Percentiles rank a stretch among this genome's conserved stretches.
Conservation (phyloP, 2,329 filamentous ascomycete species). For the Sclerotinia spermophila region DNA sequence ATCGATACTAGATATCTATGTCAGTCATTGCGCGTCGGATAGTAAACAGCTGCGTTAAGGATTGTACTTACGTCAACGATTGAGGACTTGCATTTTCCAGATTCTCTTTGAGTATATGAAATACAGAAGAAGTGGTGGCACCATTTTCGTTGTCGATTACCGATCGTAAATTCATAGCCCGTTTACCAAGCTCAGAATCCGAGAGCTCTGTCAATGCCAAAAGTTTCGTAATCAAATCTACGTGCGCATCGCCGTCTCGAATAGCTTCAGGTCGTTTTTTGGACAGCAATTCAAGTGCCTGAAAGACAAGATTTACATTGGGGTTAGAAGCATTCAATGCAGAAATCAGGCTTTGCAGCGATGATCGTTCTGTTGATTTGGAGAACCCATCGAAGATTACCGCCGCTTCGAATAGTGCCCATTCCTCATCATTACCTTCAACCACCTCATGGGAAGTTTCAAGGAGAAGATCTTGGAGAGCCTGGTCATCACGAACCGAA, state of each 20-base stretch:
- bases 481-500: constrained; percentile 40
- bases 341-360: constrained; percentile 36
- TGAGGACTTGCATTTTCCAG: constrained; percentile 48
- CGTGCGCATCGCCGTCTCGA: constrained; percentile 46
- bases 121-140: constrained; percentile 39
- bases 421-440: constrained; percentile 37
- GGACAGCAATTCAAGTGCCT: constrained; percentile 48
- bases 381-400: constrained; percentile 39
- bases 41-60: neutral
- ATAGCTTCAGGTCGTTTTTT: constrained; percentile 46
- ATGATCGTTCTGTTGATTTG: constrained; percentile 32
- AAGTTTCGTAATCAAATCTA: constrained; percentile 50
- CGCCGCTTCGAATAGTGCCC: constrained; percentile 49
- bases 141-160: constrained; percentile 39
- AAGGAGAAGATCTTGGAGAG: constrained; percentile 48
- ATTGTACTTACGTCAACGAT: constrained; percentile 48
- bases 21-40: constrained; percentile 15
- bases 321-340: constrained; percentile 25
- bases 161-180: constrained; percentile 39
- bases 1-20: constrained; percentile 43
- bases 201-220: constrained; percentile 52
- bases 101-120: constrained; percentile 53
- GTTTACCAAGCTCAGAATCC: constrained; percentile 36
- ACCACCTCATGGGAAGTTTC: constrained; percentile 42
- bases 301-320: constrained; percentile 39